Base-by-base conservation (phyloP, 805 yeast genomes). In the Barnettozyma vustinii region DNA sequence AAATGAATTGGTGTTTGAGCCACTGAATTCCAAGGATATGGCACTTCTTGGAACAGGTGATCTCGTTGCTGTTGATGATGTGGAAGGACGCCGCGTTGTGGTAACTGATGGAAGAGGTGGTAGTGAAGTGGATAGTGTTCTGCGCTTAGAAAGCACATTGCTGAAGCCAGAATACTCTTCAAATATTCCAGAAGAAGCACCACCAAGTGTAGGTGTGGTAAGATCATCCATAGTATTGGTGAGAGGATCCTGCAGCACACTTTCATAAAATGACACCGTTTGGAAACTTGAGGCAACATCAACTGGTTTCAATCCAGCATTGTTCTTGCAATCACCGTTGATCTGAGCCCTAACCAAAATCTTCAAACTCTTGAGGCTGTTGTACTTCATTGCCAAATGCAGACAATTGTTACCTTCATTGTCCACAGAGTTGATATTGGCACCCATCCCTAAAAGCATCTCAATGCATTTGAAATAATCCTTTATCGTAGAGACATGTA, bases 321-420 rank as follows among this genome's bases (percentile, higher is more conserved):
- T 62, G 62, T 87, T 87, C 33, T 69, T 62, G 20, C 73, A 57
- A 20, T 70, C 65, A 36, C 73, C 74, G 50, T 80, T 76, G 1
- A 80, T 77, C 19, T 74, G 71, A 27, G 77, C 69, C 16, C 68
- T 70, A 0, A 83, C 63, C 40, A 86, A 65, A 32, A 83, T 60
- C 46, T 76, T 72, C 52, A 81, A 65, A 42, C 87, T 81, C 43
- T 76, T 76, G 15, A 77, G 57, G 51, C 79, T 77, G 6, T 91
- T 92, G 56, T 74, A 79, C 48, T 84, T 83, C 55, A 87, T 75
- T 0, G 97, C 96, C 46, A 85, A 71, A 65, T 92, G 98, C 39
- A 92, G 68, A 0, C 96, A 88, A 2, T 96, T 83, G 60, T 89
- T 87, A 1, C 94, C 96, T 15, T 77, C 77, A 9, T 71, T 68